Conservation (phyloP, 371 early-diverging fungal species). For the Actinomortierella wolfii region DNA sequence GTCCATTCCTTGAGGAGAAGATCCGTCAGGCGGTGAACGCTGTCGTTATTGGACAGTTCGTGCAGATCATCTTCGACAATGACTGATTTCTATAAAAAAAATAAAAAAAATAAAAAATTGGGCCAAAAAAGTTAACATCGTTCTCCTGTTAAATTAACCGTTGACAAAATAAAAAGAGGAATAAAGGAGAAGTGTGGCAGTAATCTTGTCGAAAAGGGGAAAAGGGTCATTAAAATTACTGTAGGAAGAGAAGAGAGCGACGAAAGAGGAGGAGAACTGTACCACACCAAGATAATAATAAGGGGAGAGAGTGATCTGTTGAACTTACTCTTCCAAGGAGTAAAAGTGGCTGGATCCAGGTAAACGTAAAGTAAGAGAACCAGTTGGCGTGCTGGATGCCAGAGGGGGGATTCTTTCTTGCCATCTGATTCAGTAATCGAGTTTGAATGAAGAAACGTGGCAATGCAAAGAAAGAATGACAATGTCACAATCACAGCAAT, state of each 20-base stretch:
- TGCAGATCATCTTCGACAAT: constrained; percentile 28
- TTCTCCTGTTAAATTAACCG: no score
- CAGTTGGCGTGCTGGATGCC: constrained; percentile 27
- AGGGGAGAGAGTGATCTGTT: not conserved
- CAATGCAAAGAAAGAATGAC: no score
- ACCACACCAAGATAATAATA: not conserved
- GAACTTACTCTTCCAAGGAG: constrained; percentile 35
- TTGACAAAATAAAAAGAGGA: no score
- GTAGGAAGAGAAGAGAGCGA: not conserved
- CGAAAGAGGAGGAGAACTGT: not conserved
- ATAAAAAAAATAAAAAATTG: no score
- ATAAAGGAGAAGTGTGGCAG: no score
- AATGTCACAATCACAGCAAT: no score
- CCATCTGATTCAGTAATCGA: no score
- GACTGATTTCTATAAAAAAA: constrained; percentile 18
- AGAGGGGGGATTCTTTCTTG: constrained; percentile 26
- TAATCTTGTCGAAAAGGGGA: no score
- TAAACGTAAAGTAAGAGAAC: constrained; percentile 40
- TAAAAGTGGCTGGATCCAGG: constrained; percentile 40
- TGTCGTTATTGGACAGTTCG: constrained; percentile 28
- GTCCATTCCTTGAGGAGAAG: constrained; percentile 32
- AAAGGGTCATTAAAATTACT: no score
- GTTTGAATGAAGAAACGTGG: no score
- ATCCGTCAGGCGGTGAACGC: constrained; percentile 33
- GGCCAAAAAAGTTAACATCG: no score